Conservation (phyloP, 768 basidiomycete species). For the Mrakia frigida region DNA sequence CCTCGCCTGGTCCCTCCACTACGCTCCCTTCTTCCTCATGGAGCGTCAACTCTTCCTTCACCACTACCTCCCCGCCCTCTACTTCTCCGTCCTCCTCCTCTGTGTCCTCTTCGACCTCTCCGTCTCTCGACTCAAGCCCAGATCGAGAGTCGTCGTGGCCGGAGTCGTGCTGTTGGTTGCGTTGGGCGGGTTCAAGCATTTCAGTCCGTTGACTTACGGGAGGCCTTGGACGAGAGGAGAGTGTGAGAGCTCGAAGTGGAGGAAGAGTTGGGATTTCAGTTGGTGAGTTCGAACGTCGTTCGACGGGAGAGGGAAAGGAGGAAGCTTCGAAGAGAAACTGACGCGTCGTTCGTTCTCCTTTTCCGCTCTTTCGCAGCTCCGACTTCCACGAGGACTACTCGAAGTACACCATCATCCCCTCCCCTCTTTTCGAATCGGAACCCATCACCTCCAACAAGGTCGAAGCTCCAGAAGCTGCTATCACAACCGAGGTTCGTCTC, state of each 20-base stretch:
- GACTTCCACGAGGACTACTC: constrained; percentile 43
- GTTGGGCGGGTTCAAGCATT: constrained; percentile 65
- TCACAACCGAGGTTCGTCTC: constrained; percentile 11
- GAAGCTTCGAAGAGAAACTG: background rate
- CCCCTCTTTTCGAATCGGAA: background rate
- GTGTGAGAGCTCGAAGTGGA: constrained; percentile 72
- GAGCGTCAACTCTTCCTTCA: constrained; percentile 93
- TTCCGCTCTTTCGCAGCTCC: constrained; percentile 15
- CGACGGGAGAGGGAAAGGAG: background rate
- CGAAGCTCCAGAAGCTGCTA: background rate
- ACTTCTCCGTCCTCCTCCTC: constrained; percentile 58
- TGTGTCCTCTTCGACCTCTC: constrained; percentile 76
- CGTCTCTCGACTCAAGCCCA: constrained; percentile 70
- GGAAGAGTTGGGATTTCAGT: constrained; percentile 93
- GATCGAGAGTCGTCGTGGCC: constrained; percentile 72
- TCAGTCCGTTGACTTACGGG: constrained; percentile 80
- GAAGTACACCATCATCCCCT: constrained; percentile 33
- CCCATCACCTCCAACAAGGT: constrained; percentile 10
- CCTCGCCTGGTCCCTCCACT: constrained; percentile 86
- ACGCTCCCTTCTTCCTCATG: constrained; percentile 97
- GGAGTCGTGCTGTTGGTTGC: constrained; percentile 61
- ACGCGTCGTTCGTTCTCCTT: background rate
- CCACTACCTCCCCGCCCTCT: constrained; percentile 96
- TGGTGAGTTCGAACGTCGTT: constrained; percentile 50
- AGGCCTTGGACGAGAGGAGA: constrained; percentile 75